Percentiles rank a stretch among this genome's conserved stretches.
phyloP scores from a whole-genome alignment of 768 basidiomycete species.

The Leucocoprinus birnbaumii region DNA sequence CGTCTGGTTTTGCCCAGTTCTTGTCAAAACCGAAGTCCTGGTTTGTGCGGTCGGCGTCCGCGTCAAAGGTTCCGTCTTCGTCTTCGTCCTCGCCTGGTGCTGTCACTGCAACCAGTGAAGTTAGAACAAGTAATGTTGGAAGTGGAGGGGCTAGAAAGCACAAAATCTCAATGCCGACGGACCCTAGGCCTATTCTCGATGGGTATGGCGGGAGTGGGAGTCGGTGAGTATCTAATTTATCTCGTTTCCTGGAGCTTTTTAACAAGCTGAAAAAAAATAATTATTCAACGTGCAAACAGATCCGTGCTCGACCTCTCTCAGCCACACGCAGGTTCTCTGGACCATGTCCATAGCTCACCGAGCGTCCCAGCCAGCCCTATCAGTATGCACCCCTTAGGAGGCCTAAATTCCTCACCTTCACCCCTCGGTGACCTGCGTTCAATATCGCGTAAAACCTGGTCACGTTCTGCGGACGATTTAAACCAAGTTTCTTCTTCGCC shows the following conservation, averaged over 20 bases:
- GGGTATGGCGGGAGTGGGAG: conserved; percentile 43
- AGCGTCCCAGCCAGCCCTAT: conserved; percentile 38
- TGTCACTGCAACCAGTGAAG: conserved; percentile 33
- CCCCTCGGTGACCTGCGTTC: conserved; percentile 64
- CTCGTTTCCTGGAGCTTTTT: background rate
- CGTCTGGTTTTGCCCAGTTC: conserved; percentile 60
- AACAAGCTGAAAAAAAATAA: background rate
- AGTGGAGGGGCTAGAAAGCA: conserved; percentile 48
- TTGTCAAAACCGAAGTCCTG: conserved; percentile 69
- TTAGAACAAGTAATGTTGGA: conserved; percentile 39
- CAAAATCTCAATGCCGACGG: conserved; percentile 84
- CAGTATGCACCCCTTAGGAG: conserved; percentile 14
- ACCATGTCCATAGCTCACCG: conserved; percentile 33
- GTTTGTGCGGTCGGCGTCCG: conserved; percentile 63
- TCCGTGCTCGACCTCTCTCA: conserved; percentile 65
- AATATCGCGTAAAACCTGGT: conserved; percentile 75
- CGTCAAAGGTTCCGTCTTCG: conserved; percentile 38
- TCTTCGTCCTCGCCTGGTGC: background rate
- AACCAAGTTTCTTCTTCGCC: conserved; percentile 47
- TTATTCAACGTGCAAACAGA: conserved; percentile 29
- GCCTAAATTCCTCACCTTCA: conserved; percentile 15
- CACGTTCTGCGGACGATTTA: conserved; percentile 77
- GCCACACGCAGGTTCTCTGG: conserved; percentile 40
- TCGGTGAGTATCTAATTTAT: conserved; percentile 27
- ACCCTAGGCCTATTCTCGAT: conserved; percentile 75